A percentile compares a stretch with the other conserved stretches of the same genome.
phyloP scores from a whole-genome alignment of 78 protist species.

The Dictyostelium purpureum region DNA sequence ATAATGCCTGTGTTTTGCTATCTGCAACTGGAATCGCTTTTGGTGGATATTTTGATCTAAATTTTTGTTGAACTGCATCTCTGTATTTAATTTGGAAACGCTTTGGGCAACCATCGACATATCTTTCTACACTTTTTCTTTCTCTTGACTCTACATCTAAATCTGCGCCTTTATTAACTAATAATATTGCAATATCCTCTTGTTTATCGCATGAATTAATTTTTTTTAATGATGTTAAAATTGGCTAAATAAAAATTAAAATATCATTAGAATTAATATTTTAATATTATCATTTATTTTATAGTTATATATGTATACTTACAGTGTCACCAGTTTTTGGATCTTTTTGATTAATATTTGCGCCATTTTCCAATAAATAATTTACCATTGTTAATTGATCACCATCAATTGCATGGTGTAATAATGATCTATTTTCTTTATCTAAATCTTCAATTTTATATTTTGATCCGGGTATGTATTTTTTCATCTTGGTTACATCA shows the following conservation, averaged over 20 bases:
- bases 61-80: slow-evolving; percentile 32
- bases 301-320: not conserved
- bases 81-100: slow-evolving; percentile 21
- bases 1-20: not conserved
- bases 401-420: slow-evolving; percentile 62
- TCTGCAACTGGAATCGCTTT: not conserved
- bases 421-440: slow-evolving; percentile 39
- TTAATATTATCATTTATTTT: too few relatives aligned
- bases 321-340: slow-evolving; percentile 43
- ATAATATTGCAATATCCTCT: slow-evolving; percentile 50
- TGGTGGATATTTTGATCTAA: slow-evolving; percentile 10
- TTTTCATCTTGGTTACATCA: slow-evolving; percentile 21
- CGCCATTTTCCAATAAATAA: slow-evolving; percentile 35
- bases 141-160: slow-evolving; percentile 15
- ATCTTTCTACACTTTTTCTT: slow-evolving; percentile 3
- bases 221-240: slow-evolving; percentile 32
- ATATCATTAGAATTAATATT: not conserved
- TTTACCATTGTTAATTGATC: slow-evolving; percentile 19
- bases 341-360: slow-evolving; percentile 30
- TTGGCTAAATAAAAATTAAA: slow-evolving; percentile 7
- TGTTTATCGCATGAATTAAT: slow-evolving; percentile 16
- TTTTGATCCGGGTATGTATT: slow-evolving; percentile 2
- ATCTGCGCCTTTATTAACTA: slow-evolving; percentile 62
- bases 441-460: slow-evolving; percentile 16
- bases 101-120: slow-evolving; percentile 29